Base-by-base conservation (phyloP, 495 filamentous ascomycete genomes). In the Penicillium riverlandense region DNA sequence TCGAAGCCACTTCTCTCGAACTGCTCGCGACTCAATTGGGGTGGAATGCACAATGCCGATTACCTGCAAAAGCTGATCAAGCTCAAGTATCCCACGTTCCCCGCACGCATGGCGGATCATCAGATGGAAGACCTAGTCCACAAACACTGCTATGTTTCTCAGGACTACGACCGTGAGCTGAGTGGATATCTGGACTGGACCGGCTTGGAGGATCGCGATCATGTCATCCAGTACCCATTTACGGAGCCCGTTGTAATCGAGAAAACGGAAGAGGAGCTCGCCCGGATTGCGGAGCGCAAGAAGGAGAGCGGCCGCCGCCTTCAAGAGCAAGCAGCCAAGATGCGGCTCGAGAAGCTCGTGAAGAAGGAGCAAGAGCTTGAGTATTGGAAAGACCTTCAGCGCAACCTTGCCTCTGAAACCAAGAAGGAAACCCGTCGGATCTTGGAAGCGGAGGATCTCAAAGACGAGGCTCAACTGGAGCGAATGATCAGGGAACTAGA, bases 271-370 rank as follows among this genome's bases (percentile, higher is more conserved):
- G 94, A 97, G 55, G 94, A 98, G 59, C 76, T 98, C 7, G 85
- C 84, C 5, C 70, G 79, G 10, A 86, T 91, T 45, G 90, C 89
- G 11, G 92, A 98, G 66, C 80, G 88, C 56, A 85, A 91, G 55
- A 91, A 91, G 55, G 92, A 97, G 63, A 89, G 87, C 53, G 92
- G 92, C 1, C 77, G 91, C 40, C 73, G 94, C 29, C 62, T 98
- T 13, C 92, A 98, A 58, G 92, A 96, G 54, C 92, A 98, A 58
- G 94, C 92, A 0, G 91, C 92, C 3, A 96, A 94, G 60, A 95
- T 95, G 85, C 79, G 92, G 12, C 66, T 98, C 6, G 94, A 98
- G 36, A 90, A 94, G 62, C 70, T 98, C 15, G 86, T 96, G 56
- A 85, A 85, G 54, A 97, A 96, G 63, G 92, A 98, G 64, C 80